A percentile compares a stretch with the other conserved stretches of the same genome.
Conservation (phyloP, 257 asterid genomes). For the Nicotiana otophora region DNA sequence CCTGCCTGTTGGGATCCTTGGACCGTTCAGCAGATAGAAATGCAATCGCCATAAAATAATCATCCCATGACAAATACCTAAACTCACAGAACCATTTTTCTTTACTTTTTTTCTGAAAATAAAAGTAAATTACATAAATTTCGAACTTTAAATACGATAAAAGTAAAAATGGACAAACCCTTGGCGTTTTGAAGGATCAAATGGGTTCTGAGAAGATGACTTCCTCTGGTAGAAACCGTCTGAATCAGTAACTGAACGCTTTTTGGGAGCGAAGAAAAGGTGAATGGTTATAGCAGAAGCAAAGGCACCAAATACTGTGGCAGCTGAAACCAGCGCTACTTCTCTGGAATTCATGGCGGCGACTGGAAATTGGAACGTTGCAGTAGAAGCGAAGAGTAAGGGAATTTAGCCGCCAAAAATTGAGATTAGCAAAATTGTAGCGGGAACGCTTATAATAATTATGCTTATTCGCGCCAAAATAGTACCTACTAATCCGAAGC, state of each 20-base stretch:
- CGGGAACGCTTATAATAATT: background rate
- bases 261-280: constrained; percentile 29
- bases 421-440: background rate
- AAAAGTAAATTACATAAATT: background rate
- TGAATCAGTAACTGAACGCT: constrained; percentile 20
- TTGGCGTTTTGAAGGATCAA: constrained; percentile 63
- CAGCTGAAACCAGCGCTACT: constrained; percentile 46
- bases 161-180: constrained; percentile 39
- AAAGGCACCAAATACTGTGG: constrained; percentile 54
- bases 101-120: background rate
- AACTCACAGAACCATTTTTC: background rate
- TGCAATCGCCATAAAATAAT: constrained; percentile 91
- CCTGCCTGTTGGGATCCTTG: constrained; percentile 98
- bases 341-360: constrained; percentile 59
- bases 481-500: background rate
- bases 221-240: constrained; percentile 14
- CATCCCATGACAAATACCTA: constrained; percentile 92
- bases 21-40: constrained; percentile 91
- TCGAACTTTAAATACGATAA: background rate
- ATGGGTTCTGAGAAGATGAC: constrained; percentile 45
- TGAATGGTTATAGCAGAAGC: constrained; percentile 46
- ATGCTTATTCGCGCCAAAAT: background rate
- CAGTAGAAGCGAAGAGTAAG: background rate
- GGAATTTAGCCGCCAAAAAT: background rate
- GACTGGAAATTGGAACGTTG: background rate